A percentile compares a stretch with the other conserved stretches of the same genome.
Conservation (phyloP, 164 flowering plant genomes). For the Piper betle region DNA sequence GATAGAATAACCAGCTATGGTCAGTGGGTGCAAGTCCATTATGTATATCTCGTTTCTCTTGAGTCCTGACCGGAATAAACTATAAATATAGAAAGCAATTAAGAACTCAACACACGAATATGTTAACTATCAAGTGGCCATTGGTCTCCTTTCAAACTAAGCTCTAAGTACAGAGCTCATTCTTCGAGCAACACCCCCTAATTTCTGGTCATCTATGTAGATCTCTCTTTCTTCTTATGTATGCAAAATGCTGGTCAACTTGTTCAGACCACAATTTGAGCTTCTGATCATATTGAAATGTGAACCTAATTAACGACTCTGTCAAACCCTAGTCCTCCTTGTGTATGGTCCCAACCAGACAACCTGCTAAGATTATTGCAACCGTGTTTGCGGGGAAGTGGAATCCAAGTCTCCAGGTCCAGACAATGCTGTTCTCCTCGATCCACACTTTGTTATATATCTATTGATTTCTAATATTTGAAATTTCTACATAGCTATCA, state of each 20-base stretch:
- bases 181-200: constrained; percentile 13
- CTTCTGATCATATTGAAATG: not conserved
- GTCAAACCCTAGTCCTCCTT: not conserved
- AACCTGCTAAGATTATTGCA: not conserved
- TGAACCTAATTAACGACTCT: constrained; percentile 1
- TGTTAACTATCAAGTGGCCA: too few relatives aligned
- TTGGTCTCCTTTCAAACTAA: not conserved
- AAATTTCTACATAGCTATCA: too few relatives aligned
- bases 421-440: too few relatives aligned
- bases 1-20: not conserved
- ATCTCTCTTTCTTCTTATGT: too few relatives aligned
- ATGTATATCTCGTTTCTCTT: not conserved
- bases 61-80: not conserved
- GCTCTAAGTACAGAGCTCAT: constrained; percentile 6
- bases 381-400: not conserved
- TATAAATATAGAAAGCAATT: too few relatives aligned
- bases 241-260: too few relatives aligned
- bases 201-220: too few relatives aligned
- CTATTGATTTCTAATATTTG: not conserved
- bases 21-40: not conserved
- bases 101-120: too few relatives aligned
- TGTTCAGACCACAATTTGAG: not conserved
- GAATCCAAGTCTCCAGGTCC: not conserved
- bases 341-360: constrained; percentile 1
- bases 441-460: too few relatives aligned